Conservation (phyloP, 192 early-diverging fungal genomes). For the Backusella parvicylindrica region DNA sequence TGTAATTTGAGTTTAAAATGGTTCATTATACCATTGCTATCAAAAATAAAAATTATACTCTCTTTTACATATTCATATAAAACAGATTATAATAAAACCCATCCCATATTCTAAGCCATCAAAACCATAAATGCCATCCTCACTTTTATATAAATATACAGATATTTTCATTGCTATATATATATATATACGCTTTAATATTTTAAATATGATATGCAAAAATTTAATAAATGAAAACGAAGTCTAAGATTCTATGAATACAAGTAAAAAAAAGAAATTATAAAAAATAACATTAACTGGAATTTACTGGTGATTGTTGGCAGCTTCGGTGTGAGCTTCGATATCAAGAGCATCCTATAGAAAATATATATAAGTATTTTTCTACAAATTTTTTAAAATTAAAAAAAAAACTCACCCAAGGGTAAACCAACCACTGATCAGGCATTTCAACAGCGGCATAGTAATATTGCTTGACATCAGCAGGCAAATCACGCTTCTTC, state of each 20-base stretch:
- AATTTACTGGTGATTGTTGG: constrained; percentile 19
- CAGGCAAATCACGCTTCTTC: constrained; percentile 61
- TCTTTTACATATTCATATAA: too few relatives aligned
- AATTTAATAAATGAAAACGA: background rate
- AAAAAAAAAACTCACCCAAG: constrained; percentile 40
- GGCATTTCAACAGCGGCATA: constrained; percentile 70
- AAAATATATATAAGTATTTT: background rate
- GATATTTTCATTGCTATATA: too few relatives aligned
- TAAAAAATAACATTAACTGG: background rate
- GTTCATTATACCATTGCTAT: too few relatives aligned
- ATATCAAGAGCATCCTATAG: constrained; percentile 63
- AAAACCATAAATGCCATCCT: background rate
- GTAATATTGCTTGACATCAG: constrained; percentile 59
- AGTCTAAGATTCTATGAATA: constrained; percentile 5
- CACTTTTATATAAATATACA: too few relatives aligned
- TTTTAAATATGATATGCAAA: constrained; percentile 2
- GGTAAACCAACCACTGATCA: constrained; percentile 73
- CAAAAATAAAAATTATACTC: too few relatives aligned
- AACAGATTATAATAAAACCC: too few relatives aligned
- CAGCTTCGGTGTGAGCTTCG: constrained; percentile 59
- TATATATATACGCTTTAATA: background rate
- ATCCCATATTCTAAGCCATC: too few relatives aligned
- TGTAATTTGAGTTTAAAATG: too few relatives aligned
- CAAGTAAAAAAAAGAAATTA: background rate
- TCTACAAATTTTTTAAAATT: background rate